Conservation (phyloP, 768 basidiomycete species). For the Chalciporus piperatus region DNA sequence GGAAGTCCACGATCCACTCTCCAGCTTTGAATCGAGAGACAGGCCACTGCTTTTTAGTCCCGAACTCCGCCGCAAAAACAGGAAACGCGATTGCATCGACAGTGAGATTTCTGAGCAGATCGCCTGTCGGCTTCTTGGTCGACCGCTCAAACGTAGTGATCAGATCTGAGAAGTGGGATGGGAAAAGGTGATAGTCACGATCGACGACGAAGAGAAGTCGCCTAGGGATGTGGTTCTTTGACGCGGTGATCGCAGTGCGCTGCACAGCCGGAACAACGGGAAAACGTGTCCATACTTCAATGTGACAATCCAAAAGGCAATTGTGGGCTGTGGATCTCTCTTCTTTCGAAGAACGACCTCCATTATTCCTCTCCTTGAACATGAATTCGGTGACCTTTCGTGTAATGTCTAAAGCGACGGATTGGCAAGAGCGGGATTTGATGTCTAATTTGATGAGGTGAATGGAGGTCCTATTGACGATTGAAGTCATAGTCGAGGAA, state of each 20-base stretch:
- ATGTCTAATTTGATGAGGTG: constrained; percentile 45
- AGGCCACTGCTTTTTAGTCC: constrained; percentile 18
- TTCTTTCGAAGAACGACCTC: constrained; percentile 15
- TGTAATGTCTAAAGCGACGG: constrained; percentile 51
- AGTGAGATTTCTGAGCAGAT: constrained; percentile 36
- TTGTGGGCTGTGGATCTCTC: constrained; percentile 39
- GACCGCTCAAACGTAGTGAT: constrained; percentile 46
- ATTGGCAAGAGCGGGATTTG: constrained; percentile 34
- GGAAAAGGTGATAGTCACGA: constrained; percentile 33
- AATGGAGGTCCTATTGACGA: constrained; percentile 40
- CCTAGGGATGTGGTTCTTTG: constrained; percentile 28
- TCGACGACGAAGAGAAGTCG: constrained; percentile 45
- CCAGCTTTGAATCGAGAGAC: constrained; percentile 44
- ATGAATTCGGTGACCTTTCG: constrained; percentile 55
- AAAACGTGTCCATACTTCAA: constrained; percentile 58
- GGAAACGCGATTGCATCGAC: constrained; percentile 31
- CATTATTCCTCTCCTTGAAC: constrained; percentile 45
- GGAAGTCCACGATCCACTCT: constrained; percentile 59
- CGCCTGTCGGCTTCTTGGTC: constrained; percentile 51
- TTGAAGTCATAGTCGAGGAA: constrained; percentile 41
- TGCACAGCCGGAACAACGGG: constrained; percentile 55
- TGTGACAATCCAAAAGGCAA: constrained; percentile 50
- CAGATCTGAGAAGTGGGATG: constrained; percentile 42
- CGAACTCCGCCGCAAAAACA: constrained; percentile 17
- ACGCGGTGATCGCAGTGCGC: constrained; percentile 38